Percentiles rank a stretch among this genome's conserved stretches.
These are phyloP conservation scores for Trichosporon sp. DNA, from an alignment of 1,284 basidiomycete genomes.

Conservation along the genomic window DNA sequence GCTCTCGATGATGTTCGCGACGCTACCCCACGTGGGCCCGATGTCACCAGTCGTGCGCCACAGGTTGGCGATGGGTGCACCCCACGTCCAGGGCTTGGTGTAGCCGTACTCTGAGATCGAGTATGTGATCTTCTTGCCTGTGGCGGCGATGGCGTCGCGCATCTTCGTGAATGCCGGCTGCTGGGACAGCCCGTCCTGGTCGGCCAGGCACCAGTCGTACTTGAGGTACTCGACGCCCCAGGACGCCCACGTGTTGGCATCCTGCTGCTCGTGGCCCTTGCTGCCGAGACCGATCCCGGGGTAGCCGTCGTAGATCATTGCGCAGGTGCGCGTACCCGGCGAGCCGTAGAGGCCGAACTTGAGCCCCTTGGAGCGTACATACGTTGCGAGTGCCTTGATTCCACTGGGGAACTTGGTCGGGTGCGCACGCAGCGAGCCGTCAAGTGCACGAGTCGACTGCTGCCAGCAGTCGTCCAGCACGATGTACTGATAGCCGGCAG, in stretches of 20 bases:
- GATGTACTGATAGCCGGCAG: neutral
- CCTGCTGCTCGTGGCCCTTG: neutral
- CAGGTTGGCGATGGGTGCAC: neutral
- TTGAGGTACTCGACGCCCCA: constrained; percentile 4
- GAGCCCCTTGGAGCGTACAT: constrained; percentile 3
- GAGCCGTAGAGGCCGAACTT: constrained; percentile 6
- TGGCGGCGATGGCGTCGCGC: neutral
- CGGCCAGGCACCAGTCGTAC: constrained; percentile 8
- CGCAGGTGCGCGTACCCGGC: constrained; percentile 1
- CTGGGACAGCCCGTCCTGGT: neutral
- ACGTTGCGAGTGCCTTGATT: neutral
- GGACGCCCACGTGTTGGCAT: neutral
- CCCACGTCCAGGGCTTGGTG: constrained; percentile 4
- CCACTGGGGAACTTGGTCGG: neutral
- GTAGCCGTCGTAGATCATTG: neutral
- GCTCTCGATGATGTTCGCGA: neutral
- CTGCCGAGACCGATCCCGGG: neutral
- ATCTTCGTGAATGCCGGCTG: neutral
- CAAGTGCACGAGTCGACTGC: neutral
- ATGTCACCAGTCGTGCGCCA: constrained; percentile 4
- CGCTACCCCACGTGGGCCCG: neutral
- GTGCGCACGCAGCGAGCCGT: neutral
- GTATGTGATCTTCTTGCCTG: neutral
- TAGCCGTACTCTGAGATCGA: constrained; percentile 3
- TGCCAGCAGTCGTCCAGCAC: constrained; percentile 6